Conservation (phyloP, 495 filamentous ascomycete species). For the Talaromyces nanjingensis region DNA sequence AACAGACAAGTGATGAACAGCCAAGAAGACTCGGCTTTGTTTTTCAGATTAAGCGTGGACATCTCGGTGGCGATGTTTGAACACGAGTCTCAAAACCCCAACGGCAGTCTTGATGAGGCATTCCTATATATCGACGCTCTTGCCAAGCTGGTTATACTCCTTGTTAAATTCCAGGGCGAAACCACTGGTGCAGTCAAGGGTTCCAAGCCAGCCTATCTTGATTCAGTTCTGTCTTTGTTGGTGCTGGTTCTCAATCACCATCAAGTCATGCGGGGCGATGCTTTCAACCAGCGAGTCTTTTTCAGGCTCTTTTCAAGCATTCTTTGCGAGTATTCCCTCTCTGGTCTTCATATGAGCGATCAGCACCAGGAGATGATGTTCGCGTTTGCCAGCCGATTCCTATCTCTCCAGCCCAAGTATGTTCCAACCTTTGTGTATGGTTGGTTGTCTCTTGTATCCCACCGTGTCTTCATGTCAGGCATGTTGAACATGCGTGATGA, state of each 20-base stretch:
- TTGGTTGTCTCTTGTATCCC: conserved; percentile 76
- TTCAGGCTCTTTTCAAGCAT: conserved; percentile 85
- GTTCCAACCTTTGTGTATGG: conserved; percentile 76
- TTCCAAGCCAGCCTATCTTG: conserved; percentile 60
- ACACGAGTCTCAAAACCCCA: conserved; percentile 49
- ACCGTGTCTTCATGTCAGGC: conserved; percentile 79
- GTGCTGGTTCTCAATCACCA: conserved; percentile 80
- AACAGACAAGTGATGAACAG: conserved; percentile 59
- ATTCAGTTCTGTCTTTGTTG: conserved; percentile 65
- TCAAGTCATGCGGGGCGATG: conserved; percentile 71
- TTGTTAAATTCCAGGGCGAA: conserved; percentile 65
- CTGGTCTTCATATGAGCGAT: conserved; percentile 38
- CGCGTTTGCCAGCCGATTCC: conserved; percentile 64
- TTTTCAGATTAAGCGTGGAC: conserved; percentile 78
- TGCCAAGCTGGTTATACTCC: conserved; percentile 68
- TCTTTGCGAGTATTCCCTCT: conserved; percentile 58
- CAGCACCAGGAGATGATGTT: conserved; percentile 65
- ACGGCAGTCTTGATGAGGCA: conserved; percentile 56
- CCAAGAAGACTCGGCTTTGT: conserved; percentile 66
- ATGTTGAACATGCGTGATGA: conserved; percentile 65
- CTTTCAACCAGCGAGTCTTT: conserved; percentile 83
- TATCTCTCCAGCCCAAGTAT: conserved; percentile 65
- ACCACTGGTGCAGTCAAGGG: conserved; percentile 48
- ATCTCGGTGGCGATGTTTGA: conserved; percentile 70
- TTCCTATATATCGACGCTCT: conserved; percentile 80